Evolutionary conservation across 768 basidiomycete species (phyloP).

Genomic region (Terana coerulea): DNA sequence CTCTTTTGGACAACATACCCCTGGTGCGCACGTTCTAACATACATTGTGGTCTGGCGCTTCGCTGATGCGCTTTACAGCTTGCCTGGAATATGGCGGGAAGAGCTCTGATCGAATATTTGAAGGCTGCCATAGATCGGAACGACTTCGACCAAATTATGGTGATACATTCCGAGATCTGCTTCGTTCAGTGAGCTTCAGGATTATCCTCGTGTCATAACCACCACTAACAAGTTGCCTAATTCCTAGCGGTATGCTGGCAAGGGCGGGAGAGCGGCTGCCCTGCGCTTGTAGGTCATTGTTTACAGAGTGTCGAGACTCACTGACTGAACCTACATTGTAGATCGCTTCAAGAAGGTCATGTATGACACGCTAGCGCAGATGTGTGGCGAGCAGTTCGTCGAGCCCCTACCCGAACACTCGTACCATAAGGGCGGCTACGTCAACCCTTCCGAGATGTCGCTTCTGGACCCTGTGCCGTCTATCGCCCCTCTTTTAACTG

Average conservation of each 20-base stretch:
- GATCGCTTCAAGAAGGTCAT: constrained; percentile 57
- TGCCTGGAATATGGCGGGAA: constrained; percentile 61
- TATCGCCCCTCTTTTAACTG: not conserved
- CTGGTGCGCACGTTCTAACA: constrained; percentile 40
- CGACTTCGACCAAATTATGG: constrained; percentile 52
- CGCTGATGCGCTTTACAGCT: constrained; percentile 12
- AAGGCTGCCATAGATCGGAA: constrained; percentile 58
- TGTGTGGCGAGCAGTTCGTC: constrained; percentile 23
- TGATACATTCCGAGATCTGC: constrained; percentile 58
- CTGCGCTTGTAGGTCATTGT: constrained; percentile 43
- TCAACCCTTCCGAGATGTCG: not conserved
- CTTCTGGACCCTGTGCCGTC: not conserved
- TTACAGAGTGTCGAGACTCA: not conserved
- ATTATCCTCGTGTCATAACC: not conserved
- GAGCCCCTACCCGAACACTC: constrained; percentile 8
- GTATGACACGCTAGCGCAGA: constrained; percentile 32
- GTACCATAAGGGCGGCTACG: constrained; percentile 2
- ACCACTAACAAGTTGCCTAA: not conserved
- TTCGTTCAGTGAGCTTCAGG: constrained; percentile 53
- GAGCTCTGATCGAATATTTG: constrained; percentile 63
- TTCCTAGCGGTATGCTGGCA: constrained; percentile 43
- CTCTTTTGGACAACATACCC: constrained; percentile 63
- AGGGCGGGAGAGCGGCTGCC: constrained; percentile 68
- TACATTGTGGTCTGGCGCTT: not conserved
- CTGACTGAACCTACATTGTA: constrained; percentile 5